Conservation (phyloP, 768 basidiomycete genomes). For the Lactarius evosmus region DNA sequence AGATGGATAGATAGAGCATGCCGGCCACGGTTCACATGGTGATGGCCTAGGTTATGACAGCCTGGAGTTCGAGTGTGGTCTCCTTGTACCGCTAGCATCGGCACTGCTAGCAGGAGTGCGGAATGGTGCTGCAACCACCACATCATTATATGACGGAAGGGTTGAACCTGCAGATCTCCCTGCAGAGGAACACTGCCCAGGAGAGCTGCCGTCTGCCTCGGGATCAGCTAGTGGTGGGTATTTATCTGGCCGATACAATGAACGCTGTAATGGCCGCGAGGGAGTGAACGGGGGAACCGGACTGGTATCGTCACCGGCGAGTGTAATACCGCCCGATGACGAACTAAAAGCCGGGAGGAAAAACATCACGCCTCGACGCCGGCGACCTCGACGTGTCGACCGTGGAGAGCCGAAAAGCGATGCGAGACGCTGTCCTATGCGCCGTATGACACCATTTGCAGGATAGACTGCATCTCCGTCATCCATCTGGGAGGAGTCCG, state of each 20-base stretch:
- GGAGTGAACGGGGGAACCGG: background rate
- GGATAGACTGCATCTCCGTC: constrained; percentile 45
- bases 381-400: constrained; percentile 33
- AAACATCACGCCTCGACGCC: constrained; percentile 59
- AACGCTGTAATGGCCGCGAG: constrained; percentile 19
- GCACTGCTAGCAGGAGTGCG: constrained; percentile 9
- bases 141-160: constrained; percentile 24
- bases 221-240: background rate
- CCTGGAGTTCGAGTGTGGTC: constrained; percentile 20
- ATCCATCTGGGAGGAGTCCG: constrained; percentile 42
- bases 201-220: constrained; percentile 6
- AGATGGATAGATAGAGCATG: constrained; percentile 26
- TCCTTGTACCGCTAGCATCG: constrained; percentile 21
- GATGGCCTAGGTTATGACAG: constrained; percentile 18
- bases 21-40: constrained; percentile 2
- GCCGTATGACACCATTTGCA: constrained; percentile 48
- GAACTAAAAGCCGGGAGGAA: constrained; percentile 72
- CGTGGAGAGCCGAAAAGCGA: constrained; percentile 39
- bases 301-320: constrained; percentile 26
- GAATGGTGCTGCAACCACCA: constrained; percentile 9
- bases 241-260: constrained; percentile 20
- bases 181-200: constrained; percentile 8
- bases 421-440: constrained; percentile 53
- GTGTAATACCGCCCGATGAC: constrained; percentile 36
- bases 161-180: background rate